These are phyloP conservation scores for Penicillium ochrochloron DNA, from an alignment of 495 filamentous ascomycete species.

Conservation along the genomic window DNA sequence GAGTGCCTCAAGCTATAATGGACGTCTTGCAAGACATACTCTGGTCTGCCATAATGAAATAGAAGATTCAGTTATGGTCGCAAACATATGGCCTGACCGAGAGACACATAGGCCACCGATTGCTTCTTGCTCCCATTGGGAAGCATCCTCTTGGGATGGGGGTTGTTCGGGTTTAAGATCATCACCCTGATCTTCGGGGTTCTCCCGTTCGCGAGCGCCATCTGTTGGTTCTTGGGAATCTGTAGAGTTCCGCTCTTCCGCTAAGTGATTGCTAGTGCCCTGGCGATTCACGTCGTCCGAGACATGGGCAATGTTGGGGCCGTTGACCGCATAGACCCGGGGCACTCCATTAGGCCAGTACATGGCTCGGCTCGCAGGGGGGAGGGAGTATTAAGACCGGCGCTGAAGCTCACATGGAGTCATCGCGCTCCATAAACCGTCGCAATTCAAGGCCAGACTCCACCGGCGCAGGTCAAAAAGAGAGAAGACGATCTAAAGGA, in stretches of 20 bases:
- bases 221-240: constrained; percentile 8
- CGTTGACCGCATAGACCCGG: constrained; percentile 80
- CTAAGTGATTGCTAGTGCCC: background rate
- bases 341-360: constrained; percentile 97
- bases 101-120: constrained; percentile 79
- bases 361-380: constrained; percentile 62
- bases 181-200: constrained; percentile 17
- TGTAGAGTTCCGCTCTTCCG: constrained; percentile 10
- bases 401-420: constrained; percentile 45
- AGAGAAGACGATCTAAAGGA: background rate
- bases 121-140: constrained; percentile 55
- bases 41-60: constrained; percentile 95
- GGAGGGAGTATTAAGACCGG: constrained; percentile 31
- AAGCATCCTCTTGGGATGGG: constrained; percentile 30
- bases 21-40: constrained; percentile 51
- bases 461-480: constrained; percentile 6
- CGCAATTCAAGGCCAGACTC: constrained; percentile 1
- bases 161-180: constrained; percentile 16
- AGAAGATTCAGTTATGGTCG: constrained; percentile 79
- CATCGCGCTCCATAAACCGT: constrained; percentile 38
- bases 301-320: constrained; percentile 47
- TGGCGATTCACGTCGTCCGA: constrained; percentile 45
- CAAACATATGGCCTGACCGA: constrained; percentile 84
- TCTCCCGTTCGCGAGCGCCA: constrained; percentile 14
- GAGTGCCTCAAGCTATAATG: background rate